Evolutionary conservation across 2,329 filamentous ascomycete species (phyloP), one percentile per base, ranked within the genome.

Genomic region (Botrytis tulipae): DNA sequence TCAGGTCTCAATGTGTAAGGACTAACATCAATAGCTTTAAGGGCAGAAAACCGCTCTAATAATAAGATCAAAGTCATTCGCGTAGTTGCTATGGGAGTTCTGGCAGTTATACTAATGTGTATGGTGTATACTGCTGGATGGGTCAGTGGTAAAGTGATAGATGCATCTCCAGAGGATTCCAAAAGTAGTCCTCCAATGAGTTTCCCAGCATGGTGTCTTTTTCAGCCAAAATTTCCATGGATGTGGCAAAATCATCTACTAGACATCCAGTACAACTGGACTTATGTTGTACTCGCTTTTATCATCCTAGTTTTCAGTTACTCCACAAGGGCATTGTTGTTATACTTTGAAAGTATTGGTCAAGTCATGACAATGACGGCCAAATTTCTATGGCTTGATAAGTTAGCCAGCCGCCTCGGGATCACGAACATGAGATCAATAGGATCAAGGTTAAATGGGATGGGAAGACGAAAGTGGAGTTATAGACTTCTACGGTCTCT

Each of bases 41-140:
- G 51, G n/a, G 51, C n/a, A 32, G 51, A 57, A 9, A 57, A 57
- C n/a, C n/a, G n/a, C 51, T 29, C 51, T 57, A 57, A 57, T 9
- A 57, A 57, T 57, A 57, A 57, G n/a, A 29, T 29, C 51, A 57
- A 57, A 29, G 51, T 9, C n/a, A 18, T 57, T 32, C 51, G 51
- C 29, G 51, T 57, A 57, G 14, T 57, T 32, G 51, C 51, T 29
- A 57, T 57, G 51, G 51, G 51, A 18, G 3, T 57, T 29, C n/a
- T 57, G 32, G 51, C 14, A 16, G n/a, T 57, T 18, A 57, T 57
- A 29, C 51, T 57, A 32, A 57, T 57, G 16, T 57, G 51, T 29
- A 57, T 57, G 51, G 51, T 57, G n/a, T 32, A 57, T 57, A 57
- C 51, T 57, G 51, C n/a, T 57, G n/a, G 51, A 57, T 57, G 51